A percentile compares a stretch with the other conserved stretches of the same genome.
These are phyloP conservation scores for Globisporangium lucens DNA, from an alignment of 352 stramenopile genomes.

Conservation along the genomic window DNA sequence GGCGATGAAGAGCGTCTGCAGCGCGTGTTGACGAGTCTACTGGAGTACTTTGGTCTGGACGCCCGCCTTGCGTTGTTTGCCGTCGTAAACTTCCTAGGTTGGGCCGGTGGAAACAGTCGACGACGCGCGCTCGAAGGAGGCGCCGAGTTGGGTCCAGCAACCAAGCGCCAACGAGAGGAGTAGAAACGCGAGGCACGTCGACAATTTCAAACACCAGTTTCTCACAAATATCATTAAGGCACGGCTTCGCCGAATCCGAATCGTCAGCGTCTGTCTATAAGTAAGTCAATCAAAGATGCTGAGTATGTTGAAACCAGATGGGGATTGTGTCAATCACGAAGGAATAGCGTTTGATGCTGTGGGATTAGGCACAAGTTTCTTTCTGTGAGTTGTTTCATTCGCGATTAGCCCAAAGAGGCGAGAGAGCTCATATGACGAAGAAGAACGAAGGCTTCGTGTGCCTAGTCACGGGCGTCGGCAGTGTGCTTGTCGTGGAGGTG, in stretches of 20 bases:
- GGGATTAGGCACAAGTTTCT: no score
- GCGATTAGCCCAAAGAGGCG: no score
- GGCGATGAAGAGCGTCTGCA: slow-evolving; percentile 30
- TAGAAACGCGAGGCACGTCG: neutral
- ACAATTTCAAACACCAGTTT: neutral
- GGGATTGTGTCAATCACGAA: no score
- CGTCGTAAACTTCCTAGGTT: slow-evolving; percentile 41
- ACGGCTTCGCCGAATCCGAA: neutral
- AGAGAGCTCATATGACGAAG: no score
- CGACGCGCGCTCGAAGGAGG: slow-evolving; percentile 3
- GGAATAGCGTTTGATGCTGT: no score
- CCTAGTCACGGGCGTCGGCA: no score
- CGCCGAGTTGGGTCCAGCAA: slow-evolving; percentile 9
- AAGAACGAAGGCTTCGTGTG: no score
- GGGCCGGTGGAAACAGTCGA: slow-evolving; percentile 23
- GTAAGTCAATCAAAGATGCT: neutral
- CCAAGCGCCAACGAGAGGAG: slow-evolving; percentile 37
- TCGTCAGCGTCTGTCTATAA: neutral
- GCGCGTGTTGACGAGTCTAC: slow-evolving; percentile 32
- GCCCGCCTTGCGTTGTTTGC: slow-evolving; percentile 39
- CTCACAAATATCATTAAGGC: neutral
- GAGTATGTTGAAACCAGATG: no score
- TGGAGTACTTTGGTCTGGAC: slow-evolving; percentile 41
- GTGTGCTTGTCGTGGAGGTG: no score
- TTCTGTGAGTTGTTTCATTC: no score